A percentile compares a stretch with the other conserved stretches of the same genome.
Conservation (phyloP, 1,284 basidiomycete genomes). For the Ustilago hordei region DNA sequence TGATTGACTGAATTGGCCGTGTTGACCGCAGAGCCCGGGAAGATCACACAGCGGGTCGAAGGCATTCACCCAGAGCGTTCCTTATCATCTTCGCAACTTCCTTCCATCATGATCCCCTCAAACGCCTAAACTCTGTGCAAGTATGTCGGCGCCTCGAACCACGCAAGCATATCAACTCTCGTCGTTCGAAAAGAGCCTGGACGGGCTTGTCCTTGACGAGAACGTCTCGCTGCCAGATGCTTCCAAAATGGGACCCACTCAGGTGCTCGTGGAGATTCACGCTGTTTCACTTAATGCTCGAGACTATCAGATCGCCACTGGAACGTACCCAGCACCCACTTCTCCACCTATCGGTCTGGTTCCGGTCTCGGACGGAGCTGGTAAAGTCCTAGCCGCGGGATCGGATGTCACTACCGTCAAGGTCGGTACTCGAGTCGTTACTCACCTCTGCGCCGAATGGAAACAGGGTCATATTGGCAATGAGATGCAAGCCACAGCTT, state of each 20-base stretch:
- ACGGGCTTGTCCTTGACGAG: slow-evolving; percentile 25
- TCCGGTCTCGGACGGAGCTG: slow-evolving; percentile 42
- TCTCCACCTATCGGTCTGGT: slow-evolving; percentile 24
- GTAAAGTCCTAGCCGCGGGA: slow-evolving; percentile 28
- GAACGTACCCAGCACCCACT: slow-evolving; percentile 39
- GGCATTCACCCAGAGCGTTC: neutral
- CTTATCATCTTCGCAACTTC: no score
- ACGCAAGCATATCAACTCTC: slow-evolving; percentile 35
- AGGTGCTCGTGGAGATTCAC: slow-evolving; percentile 38
- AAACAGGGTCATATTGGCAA: slow-evolving; percentile 36
- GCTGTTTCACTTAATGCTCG: slow-evolving; percentile 48
- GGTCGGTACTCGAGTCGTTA: slow-evolving; percentile 32
- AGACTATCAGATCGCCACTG: slow-evolving; percentile 46
- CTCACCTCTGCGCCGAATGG: slow-evolving; percentile 40
- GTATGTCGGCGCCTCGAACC: slow-evolving; percentile 18
- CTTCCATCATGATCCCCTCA: neutral
- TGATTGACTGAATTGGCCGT: neutral
- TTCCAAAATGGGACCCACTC: slow-evolving; percentile 10
- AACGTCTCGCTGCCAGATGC: slow-evolving; percentile 19
- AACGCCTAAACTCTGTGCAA: neutral
- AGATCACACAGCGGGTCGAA: neutral
- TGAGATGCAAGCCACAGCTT: slow-evolving; percentile 39
- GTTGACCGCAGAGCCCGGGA: neutral
- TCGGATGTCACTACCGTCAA: slow-evolving; percentile 22
- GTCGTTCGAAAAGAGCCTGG: slow-evolving; percentile 29